Evolutionary conservation across 148 eudicot genomes (phyloP).

Genomic region (Arctostaphylos glauca): DNA sequence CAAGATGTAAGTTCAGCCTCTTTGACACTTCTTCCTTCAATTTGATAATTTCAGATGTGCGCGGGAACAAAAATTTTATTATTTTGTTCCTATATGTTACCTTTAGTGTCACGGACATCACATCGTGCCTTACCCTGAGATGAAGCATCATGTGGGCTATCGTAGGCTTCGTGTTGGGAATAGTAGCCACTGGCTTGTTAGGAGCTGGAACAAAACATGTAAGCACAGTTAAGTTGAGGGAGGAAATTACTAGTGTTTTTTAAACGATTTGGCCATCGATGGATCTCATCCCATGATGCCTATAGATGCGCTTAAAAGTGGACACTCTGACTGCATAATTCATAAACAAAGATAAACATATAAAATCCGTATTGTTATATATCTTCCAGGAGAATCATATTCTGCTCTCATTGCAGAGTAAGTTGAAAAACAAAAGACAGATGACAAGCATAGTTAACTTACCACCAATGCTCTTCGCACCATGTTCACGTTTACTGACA

Average conservation of each 20-base stretch:
- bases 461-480: too few relatives aligned
- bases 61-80: background rate
- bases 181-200: background rate
- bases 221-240: constrained; percentile 21
- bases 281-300: constrained; percentile 75
- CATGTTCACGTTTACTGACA: too few relatives aligned
- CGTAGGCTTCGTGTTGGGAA: background rate
- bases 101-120: background rate
- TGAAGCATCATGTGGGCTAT: background rate
- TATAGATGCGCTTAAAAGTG: constrained; percentile 81
- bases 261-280: constrained; percentile 74
- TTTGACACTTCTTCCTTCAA: background rate
- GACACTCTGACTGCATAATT: constrained; percentile 81
- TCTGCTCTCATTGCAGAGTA: background rate
- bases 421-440: background rate
- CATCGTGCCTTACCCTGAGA: background rate
- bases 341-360: constrained; percentile 4
- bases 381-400: background rate
- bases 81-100: background rate
- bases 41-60: background rate
- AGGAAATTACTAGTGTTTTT: constrained; percentile 68
- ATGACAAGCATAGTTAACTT: background rate
- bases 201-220: background rate
- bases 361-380: background rate
- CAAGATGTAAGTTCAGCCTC: background rate